Conservation (phyloP, 2,329 filamentous ascomycete species). For the Fonsecaea pedrosoi region DNA sequence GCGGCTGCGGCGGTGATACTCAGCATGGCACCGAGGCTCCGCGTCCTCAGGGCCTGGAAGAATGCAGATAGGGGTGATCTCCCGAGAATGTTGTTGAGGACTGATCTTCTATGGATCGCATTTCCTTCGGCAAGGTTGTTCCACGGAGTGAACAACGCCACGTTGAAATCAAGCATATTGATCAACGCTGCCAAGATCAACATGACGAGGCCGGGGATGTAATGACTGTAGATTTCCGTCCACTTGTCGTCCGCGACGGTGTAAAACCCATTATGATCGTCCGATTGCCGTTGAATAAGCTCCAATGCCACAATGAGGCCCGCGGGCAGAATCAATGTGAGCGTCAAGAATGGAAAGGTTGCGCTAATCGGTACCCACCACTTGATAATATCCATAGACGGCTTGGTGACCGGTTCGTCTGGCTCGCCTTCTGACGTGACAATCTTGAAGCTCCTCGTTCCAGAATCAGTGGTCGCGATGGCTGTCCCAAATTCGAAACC, state of each 20-base stretch:
- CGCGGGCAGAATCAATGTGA: constrained; percentile 39
- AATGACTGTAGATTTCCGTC: constrained; percentile 43
- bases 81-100: constrained; percentile 37
- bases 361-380: constrained; percentile 39
- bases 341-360: constrained; percentile 29
- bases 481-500: constrained; percentile 40
- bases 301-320: constrained; percentile 35
- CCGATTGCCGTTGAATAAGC: constrained; percentile 35
- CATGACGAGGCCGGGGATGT: constrained; percentile 42
- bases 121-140: constrained; percentile 31
- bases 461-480: constrained; percentile 36
- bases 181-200: constrained; percentile 37
- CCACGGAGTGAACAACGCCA: constrained; percentile 39
- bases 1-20: constrained; percentile 37
- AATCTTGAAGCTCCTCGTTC: constrained; percentile 37
- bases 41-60: constrained; percentile 30
- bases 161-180: constrained; percentile 41
- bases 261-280: constrained; percentile 42
- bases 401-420: constrained; percentile 21
- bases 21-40: constrained; percentile 39
- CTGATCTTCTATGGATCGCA: constrained; percentile 32
- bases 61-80: constrained; percentile 34
- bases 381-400: constrained; percentile 21
- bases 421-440: constrained; percentile 38
- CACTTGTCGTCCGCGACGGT: constrained; percentile 36